A percentile compares a stretch with the other conserved stretches of the same genome.
These are phyloP conservation scores for Pulveroboletus ravenelii DNA, from an alignment of 768 basidiomycete genomes.

Conservation along the genomic window DNA sequence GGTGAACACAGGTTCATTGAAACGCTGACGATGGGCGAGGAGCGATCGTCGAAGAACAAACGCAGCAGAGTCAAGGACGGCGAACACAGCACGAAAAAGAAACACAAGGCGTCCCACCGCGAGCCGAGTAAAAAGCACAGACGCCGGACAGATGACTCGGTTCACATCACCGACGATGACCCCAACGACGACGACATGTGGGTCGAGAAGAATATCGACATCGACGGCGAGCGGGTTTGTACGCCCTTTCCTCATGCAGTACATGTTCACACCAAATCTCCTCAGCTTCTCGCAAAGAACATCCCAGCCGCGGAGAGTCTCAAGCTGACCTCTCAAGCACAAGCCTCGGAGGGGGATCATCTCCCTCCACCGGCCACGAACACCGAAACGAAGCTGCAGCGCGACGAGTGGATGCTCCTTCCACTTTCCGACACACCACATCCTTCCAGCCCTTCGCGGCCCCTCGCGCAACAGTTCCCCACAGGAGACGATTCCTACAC, in stretches of 20 bases:
- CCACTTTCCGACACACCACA: slow-evolving; percentile 26
- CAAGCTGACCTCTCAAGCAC: slow-evolving; percentile 59
- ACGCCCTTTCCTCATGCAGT: not conserved
- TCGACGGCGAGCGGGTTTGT: slow-evolving; percentile 70
- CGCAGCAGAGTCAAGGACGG: slow-evolving; percentile 35
- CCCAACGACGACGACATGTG: slow-evolving; percentile 71
- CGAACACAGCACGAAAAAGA: slow-evolving; percentile 51
- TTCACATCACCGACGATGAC: slow-evolving; percentile 63
- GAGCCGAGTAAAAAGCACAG: slow-evolving; percentile 34
- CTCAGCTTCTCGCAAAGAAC: slow-evolving; percentile 59
- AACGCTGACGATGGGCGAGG: slow-evolving; percentile 22
- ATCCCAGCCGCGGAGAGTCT: slow-evolving; percentile 76
- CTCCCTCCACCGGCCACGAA: slow-evolving; percentile 41
- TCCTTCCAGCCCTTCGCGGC: slow-evolving; percentile 31
- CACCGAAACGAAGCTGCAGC: slow-evolving; percentile 49
- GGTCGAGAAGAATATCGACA: slow-evolving; percentile 83
- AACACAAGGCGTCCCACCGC: slow-evolving; percentile 43
- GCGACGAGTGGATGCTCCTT: slow-evolving; percentile 91
- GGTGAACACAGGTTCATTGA: not conserved
- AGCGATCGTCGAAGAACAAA: slow-evolving; percentile 22
- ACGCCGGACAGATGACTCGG: slow-evolving; percentile 32
- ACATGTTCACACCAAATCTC: slow-evolving; percentile 4
- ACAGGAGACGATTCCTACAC: slow-evolving; percentile 49
- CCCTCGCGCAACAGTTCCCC: slow-evolving; percentile 26
- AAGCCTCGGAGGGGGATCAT: slow-evolving; percentile 40